These are phyloP conservation scores for Russula lepida DNA, from an alignment of 768 basidiomycete species.

Conservation along the genomic window DNA sequence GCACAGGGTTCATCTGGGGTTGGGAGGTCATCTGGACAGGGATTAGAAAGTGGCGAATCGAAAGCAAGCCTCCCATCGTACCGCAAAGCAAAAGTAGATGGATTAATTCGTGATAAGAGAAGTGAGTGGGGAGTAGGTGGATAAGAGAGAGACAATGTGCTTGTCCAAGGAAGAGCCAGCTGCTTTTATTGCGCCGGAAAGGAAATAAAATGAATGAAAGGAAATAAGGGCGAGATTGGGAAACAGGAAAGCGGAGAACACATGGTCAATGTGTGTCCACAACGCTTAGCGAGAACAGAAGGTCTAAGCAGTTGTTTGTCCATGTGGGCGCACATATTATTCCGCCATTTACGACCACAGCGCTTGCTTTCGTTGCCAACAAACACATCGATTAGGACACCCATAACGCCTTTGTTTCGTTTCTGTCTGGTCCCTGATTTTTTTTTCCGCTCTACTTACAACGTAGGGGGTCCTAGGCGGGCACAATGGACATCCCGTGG, in stretches of 20 bases:
- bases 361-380: not conserved
- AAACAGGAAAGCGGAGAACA: conserved; percentile 2
- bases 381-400: conserved; percentile 16
- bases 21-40: not conserved
- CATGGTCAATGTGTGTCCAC: conserved; percentile 9
- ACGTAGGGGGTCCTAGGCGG: not conserved
- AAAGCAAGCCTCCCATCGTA: not conserved
- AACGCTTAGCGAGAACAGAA: conserved; percentile 20
- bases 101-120: not conserved
- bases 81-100: not conserved
- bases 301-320: conserved; percentile 37
- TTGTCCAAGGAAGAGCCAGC: not conserved
- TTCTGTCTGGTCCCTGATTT: not conserved
- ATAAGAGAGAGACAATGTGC: not conserved
- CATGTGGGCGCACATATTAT: conserved; percentile 34
- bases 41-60: not conserved
- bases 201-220: not conserved
- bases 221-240: not conserved
- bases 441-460: not conserved
- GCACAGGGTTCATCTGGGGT: not conserved
- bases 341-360: conserved; percentile 24
- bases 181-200: not conserved
- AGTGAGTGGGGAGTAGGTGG: not conserved
- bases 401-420: not conserved
- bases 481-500: not conserved